Conservation (phyloP, 2,329 filamentous ascomycete genomes). For the Colletotrichum lindemuthianum region DNA sequence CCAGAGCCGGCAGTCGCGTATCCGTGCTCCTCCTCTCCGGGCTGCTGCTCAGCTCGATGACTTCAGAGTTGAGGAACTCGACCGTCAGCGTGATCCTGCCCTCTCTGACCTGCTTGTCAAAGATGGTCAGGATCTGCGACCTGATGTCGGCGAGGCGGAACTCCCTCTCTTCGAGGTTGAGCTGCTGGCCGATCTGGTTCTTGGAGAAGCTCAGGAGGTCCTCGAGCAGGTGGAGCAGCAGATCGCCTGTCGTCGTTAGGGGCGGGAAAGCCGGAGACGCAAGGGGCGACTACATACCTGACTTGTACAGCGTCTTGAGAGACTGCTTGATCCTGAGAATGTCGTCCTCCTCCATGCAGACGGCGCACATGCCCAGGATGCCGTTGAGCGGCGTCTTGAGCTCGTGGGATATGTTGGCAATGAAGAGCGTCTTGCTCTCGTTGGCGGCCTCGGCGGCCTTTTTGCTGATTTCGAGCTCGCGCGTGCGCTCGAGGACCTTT, state of each 20-base stretch:
- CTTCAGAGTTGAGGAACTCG: constrained; percentile 70
- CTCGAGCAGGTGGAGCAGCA: constrained; percentile 86
- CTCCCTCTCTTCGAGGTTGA: constrained; percentile 84
- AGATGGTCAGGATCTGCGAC: constrained; percentile 85
- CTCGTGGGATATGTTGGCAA: constrained; percentile 90
- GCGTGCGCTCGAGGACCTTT: constrained; percentile 83
- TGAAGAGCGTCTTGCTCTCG: constrained; percentile 96
- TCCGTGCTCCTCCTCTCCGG: constrained; percentile 39
- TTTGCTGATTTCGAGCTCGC: constrained; percentile 88
- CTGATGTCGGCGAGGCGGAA: constrained; percentile 87
- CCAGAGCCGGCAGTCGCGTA: constrained; percentile 64
- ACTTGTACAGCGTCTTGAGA: constrained; percentile 89
- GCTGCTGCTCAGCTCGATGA: constrained; percentile 38
- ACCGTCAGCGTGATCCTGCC: constrained; percentile 79
- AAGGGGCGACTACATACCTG: constrained; percentile 52
- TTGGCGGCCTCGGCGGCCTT: constrained; percentile 94
- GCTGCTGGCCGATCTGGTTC: constrained; percentile 89
- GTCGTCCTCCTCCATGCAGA: constrained; percentile 93
- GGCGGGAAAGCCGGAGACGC: no score
- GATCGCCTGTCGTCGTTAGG: constrained; percentile 61
- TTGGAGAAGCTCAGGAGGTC: constrained; percentile 94
- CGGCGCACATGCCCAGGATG: constrained; percentile 92
- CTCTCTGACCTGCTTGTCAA: constrained; percentile 89
- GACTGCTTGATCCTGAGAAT: constrained; percentile 81
- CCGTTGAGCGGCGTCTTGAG: constrained; percentile 95